Evolutionary conservation across 2,329 filamentous ascomycete genomes (phyloP), one percentile per base, ranked within the genome.

Genomic region (Aureobasidium sp.): DNA sequence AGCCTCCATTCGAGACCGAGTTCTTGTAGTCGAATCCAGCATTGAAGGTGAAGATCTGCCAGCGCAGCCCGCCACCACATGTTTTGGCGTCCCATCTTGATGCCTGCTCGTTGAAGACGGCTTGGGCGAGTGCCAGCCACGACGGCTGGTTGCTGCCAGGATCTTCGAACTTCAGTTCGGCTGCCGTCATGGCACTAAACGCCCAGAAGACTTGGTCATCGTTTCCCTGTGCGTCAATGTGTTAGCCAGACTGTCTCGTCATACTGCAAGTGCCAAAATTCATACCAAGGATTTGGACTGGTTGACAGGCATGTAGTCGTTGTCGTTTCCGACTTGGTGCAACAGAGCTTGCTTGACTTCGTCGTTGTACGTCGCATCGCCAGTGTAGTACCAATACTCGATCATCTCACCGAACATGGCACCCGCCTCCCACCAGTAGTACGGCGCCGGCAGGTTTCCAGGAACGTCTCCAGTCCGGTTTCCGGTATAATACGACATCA

Each of bases 11-110:
- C 11, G 75, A 78, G 57, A 81, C 76, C 19, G 74, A 73, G 59
- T 81, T 81, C 59, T 81, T 80, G 60, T 78, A 81, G 50, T 70
- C 68, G 60, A 74, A 81, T 4, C 88, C 88, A 54, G 58, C 79
- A 70, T 90, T 90, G 71, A 84, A 87, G 11, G 80, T 76, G 71
- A 85, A 90, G 57, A 94, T 86, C 71, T 95, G 89, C 66, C 65
- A 69, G 44, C 61, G 60, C 27, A 70, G 56, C 17, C 68, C 68
- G 35, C 68, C 68, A 16, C 58, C 62, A 39, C 68, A 70, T 2
- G 58, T 56, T 5, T 30, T 30, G 2, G 55, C 56, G 44, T 70
- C 64, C 68, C 68, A 70, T 35, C 68, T 59, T 8, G 51, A 34
- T 14, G 60, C 61, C 55, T 68, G 66, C 27, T 59, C 60, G 55